Percentiles rank a stretch among this genome's conserved stretches.
phyloP scores from a whole-genome alignment of 441 rosid genomes.

The Eutrema salsugineum region DNA sequence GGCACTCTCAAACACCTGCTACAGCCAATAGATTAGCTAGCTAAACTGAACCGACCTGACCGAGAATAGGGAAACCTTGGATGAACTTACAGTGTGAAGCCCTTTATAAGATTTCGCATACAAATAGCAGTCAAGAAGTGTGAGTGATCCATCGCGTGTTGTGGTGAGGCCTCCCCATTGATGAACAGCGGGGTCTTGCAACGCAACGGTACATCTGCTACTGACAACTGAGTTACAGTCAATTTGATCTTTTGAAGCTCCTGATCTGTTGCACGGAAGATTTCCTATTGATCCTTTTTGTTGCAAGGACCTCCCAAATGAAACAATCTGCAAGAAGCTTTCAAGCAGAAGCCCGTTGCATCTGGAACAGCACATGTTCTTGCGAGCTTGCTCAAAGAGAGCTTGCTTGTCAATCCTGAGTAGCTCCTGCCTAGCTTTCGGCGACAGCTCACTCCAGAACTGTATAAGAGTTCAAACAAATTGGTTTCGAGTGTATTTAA shows the following conservation, averaged over 20 bases:
- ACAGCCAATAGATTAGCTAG: constrained; percentile 23
- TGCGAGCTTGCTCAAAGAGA: constrained; percentile 88
- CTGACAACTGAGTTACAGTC: constrained; percentile 34
- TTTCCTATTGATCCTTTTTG: constrained; percentile 43
- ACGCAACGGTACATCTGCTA: constrained; percentile 46
- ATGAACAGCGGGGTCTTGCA: constrained; percentile 76
- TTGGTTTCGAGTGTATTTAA: neutral
- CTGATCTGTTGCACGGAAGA: constrained; percentile 36
- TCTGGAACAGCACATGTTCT: constrained; percentile 92
- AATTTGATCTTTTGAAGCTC: constrained; percentile 38
- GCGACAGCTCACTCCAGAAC: constrained; percentile 84
- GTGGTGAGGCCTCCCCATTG: constrained; percentile 94
- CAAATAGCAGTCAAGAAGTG: constrained; percentile 78
- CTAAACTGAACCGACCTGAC: constrained; percentile 23
- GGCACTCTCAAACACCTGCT: constrained; percentile 94
- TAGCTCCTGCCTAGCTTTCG: constrained; percentile 61
- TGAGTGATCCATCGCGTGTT: constrained; percentile 73
- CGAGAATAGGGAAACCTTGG: neutral
- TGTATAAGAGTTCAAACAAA: constrained; percentile 26
- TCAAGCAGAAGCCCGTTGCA: constrained; percentile 88
- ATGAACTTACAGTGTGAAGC: constrained; percentile 69
- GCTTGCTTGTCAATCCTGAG: constrained; percentile 80
- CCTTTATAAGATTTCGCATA: constrained; percentile 60
- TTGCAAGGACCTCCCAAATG: constrained; percentile 69
- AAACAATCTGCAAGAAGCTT: constrained; percentile 78